Percentiles rank a stretch among this genome's conserved stretches.
Conservation (phyloP, 2,329 filamentous ascomycete species). For the Ophiostoma himal-ulmi region DNA sequence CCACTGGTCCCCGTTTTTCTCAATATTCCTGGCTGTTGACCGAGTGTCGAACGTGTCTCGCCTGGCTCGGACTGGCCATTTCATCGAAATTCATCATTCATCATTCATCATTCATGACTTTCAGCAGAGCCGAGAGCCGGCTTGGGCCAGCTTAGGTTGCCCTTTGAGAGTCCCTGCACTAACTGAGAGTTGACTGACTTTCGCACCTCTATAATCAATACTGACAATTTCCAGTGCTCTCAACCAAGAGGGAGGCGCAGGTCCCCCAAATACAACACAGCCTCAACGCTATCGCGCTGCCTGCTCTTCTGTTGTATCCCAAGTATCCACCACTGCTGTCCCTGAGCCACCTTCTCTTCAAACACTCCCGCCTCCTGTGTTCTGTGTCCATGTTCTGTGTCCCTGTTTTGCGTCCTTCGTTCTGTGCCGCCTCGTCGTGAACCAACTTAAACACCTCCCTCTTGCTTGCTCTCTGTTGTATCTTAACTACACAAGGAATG, state of each 20-base stretch:
- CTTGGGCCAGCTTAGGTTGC: not conserved
- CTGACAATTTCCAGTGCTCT: not conserved
- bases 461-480: not conserved
- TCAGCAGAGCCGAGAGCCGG: conserved; percentile 8
- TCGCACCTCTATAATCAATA: not conserved
- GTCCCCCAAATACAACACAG: conserved; percentile 24
- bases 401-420: not conserved
- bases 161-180: not conserved
- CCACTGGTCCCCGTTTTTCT: not conserved
- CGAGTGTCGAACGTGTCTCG: conserved; percentile 2
- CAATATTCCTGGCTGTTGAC: not conserved
- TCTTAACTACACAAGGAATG: not conserved
- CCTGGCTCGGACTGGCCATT: not conserved
- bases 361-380: conserved; percentile 3
- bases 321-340: conserved; percentile 13
- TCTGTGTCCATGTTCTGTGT: not conserved
- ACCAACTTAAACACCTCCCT: not conserved
- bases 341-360: conserved; percentile 10
- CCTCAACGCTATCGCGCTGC: conserved; percentile 23
- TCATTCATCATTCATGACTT: not conserved
- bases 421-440: not conserved
- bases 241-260: conserved; percentile 18
- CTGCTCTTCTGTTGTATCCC: conserved; percentile 7
- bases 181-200: not conserved
- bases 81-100: not conserved